These are phyloP conservation scores for Leucocoprinus sp. DNA, from an alignment of 768 basidiomycete species.

Conservation along the genomic window DNA sequence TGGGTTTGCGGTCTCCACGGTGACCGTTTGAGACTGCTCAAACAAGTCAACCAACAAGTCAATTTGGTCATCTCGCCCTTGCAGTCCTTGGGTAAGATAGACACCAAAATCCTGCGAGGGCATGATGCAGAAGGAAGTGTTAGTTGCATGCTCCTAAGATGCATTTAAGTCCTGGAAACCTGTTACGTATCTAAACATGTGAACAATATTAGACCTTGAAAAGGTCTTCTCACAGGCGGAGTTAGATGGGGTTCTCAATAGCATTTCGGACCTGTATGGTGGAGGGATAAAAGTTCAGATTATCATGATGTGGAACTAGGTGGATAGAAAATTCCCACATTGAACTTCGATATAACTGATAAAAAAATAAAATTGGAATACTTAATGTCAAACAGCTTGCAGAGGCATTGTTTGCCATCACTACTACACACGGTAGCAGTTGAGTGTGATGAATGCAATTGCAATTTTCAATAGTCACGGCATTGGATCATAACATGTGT, in stretches of 20 bases:
- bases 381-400: no score
- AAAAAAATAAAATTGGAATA: no score
- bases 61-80: conserved; percentile 30
- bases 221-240: no score
- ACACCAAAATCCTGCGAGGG: conserved; percentile 6
- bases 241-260: background rate
- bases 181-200: background rate
- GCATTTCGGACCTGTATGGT: background rate
- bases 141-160: background rate
- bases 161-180: background rate
- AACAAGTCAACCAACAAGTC: conserved; percentile 27
- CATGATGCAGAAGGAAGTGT: conserved; percentile 1
- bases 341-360: no score
- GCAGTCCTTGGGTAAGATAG: conserved; percentile 22
- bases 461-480: background rate
- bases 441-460: background rate
- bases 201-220: background rate
- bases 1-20: conserved; percentile 32
- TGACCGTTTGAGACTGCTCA: conserved; percentile 32
- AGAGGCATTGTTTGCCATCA: no score
- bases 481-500: conserved; percentile 13
- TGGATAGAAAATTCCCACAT: no score
- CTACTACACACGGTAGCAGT: no score
- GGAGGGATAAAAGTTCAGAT: background rate
- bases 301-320: no score